Evolutionary conservation across 1,284 basidiomycete species (phyloP).

Genomic region (Phlebopus sp.): DNA sequence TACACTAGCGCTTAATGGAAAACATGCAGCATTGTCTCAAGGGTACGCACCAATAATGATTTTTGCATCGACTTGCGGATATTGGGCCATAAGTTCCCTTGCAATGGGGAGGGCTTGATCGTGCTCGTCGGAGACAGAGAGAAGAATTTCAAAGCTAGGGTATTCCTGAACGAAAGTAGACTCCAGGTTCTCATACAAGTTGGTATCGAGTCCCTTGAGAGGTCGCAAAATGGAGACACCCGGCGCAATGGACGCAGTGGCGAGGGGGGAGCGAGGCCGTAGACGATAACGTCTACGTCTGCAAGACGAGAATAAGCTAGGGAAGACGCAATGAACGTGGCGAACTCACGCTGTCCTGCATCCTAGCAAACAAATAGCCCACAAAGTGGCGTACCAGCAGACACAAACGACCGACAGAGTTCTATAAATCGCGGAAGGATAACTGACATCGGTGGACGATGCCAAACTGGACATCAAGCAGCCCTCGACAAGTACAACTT

Average conservation of each 20-base stretch:
- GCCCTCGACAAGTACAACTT: too few relatives aligned
- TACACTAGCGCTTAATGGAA: constrained; percentile 27
- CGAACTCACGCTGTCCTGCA: constrained; percentile 72
- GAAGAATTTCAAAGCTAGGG: constrained; percentile 83
- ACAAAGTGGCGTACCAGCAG: constrained; percentile 72
- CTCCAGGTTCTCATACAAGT: constrained; percentile 91
- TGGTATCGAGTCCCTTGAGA: constrained; percentile 88
- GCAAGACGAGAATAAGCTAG: constrained; percentile 16
- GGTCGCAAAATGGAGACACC: constrained; percentile 92
- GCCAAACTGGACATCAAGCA: constrained; percentile 13
- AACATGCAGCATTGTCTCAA: constrained; percentile 1
- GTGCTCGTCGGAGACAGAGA: constrained; percentile 78
- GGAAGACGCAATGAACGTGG: constrained; percentile 1
- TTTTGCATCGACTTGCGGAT: constrained; percentile 68
- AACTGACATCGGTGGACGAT: constrained; percentile 2
- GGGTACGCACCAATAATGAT: constrained; percentile 69
- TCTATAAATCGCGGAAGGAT: constrained; percentile 7
- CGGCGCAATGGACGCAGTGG: constrained; percentile 57
- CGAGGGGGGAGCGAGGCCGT: constrained; percentile 62
- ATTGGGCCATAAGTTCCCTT: constrained; percentile 69
- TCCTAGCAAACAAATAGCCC: constrained; percentile 76
- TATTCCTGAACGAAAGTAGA: constrained; percentile 89
- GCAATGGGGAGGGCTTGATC: constrained; percentile 85
- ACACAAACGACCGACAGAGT: constrained; percentile 48
- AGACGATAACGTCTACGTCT: constrained; percentile 73